phyloP scores from a whole-genome alignment of 495 filamentous ascomycete species.

The Penicillium parvum region DNA sequence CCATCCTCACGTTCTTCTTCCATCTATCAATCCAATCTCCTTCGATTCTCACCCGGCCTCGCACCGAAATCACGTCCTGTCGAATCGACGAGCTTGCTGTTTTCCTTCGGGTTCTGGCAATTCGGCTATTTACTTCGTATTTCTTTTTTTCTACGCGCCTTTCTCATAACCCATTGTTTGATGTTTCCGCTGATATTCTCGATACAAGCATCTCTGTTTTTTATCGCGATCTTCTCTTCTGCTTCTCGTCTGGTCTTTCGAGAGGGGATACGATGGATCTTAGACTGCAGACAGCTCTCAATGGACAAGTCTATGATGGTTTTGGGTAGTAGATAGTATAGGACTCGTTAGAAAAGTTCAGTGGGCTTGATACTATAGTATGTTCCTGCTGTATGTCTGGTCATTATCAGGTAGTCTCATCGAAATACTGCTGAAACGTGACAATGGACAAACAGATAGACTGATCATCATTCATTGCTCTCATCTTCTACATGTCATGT shows the following conservation, averaged over 20 bases:
- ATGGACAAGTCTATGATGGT: constrained; percentile 13
- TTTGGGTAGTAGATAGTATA: neutral
- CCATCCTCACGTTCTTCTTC: no score
- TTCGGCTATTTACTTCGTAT: neutral
- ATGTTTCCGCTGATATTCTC: constrained; percentile 1
- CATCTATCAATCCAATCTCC: constrained; percentile 20
- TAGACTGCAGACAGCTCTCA: constrained; percentile 19
- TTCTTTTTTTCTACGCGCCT: no score
- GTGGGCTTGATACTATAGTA: no score
- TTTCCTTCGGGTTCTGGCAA: no score
- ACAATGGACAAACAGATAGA: no score
- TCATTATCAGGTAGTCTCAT: no score
- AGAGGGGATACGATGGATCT: constrained; percentile 13
- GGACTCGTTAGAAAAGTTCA: no score
- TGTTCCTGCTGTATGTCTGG: no score
- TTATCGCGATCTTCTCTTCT: constrained; percentile 5
- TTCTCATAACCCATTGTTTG: no score
- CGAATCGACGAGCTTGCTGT: constrained; percentile 14
- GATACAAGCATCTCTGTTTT: constrained; percentile 5
- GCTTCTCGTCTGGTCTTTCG: neutral
- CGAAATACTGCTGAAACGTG: no score
- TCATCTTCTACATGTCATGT: constrained; percentile 11
- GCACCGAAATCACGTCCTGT: no score
- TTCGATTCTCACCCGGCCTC: neutral
- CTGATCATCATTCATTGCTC: constrained; percentile 12